A percentile compares a stretch with the other conserved stretches of the same genome.
Conservation (phyloP, 2,329 filamentous ascomycete genomes). For the Cordyceps cicadae region DNA sequence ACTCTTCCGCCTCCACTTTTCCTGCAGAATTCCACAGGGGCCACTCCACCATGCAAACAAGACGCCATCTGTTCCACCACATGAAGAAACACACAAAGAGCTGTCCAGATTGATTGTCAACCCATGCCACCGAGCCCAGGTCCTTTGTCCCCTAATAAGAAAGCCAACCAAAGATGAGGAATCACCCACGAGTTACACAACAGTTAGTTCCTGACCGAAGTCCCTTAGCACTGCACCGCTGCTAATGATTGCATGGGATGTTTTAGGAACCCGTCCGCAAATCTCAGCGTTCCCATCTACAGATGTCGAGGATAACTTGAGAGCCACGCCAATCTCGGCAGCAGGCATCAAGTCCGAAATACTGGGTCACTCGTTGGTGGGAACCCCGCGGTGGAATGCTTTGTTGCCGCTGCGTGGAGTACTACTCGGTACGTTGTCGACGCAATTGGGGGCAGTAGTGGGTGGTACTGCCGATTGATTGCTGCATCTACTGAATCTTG, state of each 20-base stretch:
- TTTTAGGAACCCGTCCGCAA: not conserved
- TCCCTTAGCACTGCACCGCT: not conserved
- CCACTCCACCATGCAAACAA: not conserved
- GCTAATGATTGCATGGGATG: not conserved
- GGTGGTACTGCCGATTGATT: not conserved
- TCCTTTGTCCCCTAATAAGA: not conserved
- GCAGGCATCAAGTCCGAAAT: no score
- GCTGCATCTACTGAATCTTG: not conserved
- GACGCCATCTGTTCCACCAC: not conserved
- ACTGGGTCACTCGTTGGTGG: no score
- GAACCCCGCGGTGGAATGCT: no score
- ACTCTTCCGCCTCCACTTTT: not conserved
- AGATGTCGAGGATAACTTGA: no score
- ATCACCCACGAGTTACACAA: not conserved
- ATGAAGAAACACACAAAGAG: not conserved
- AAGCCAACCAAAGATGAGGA: not conserved
- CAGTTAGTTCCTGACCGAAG: not conserved
- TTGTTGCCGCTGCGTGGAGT: not conserved
- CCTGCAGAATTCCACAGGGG: no score
- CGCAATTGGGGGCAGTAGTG: no score
- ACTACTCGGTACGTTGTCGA: not conserved
- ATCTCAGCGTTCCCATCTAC: not conserved
- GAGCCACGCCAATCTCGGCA: no score
- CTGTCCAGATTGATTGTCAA: not conserved
- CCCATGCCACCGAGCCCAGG: no score